These are phyloP conservation scores for Aspergillus pseudoterreus DNA, from an alignment of 2,329 filamentous ascomycete species.

Conservation along the genomic window DNA sequence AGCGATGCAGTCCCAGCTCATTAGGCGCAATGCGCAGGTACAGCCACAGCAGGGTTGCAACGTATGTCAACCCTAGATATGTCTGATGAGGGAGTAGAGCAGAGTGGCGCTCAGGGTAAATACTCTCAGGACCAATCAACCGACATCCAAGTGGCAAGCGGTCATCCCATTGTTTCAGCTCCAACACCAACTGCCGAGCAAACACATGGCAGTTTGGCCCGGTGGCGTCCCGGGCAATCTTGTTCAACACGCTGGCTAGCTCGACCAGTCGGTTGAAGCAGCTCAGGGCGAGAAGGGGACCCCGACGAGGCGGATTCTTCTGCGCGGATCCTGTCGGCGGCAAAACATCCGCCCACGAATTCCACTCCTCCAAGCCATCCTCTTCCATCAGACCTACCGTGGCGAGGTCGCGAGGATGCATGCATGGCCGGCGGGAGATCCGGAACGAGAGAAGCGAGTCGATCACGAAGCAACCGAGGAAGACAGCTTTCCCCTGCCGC, in stretches of 20 bases:
- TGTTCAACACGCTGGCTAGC: constrained; percentile 35
- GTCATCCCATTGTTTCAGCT: constrained; percentile 37
- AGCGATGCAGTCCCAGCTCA: constrained; percentile 28
- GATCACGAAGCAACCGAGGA: constrained; percentile 52
- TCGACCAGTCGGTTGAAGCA: constrained; percentile 52
- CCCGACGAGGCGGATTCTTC: constrained; percentile 28
- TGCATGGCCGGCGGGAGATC: constrained; percentile 43
- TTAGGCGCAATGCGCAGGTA: constrained; percentile 31
- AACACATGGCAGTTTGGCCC: constrained; percentile 27
- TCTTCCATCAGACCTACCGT: constrained; percentile 54
- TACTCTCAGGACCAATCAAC: constrained; percentile 33
- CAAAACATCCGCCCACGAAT: constrained; percentile 59
- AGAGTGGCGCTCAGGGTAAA: constrained; percentile 34
- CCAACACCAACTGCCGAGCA: constrained; percentile 33
- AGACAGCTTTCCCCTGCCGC: constrained; percentile 41
- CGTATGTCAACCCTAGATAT: constrained; percentile 35
- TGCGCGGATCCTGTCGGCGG: constrained; percentile 28
- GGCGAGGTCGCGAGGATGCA: constrained; percentile 46
- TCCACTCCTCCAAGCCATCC: constrained; percentile 70
- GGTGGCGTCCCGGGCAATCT: constrained; percentile 28
- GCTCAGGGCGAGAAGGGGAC: constrained; percentile 46
- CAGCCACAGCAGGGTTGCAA: constrained; percentile 34
- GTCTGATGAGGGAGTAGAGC: constrained; percentile 38
- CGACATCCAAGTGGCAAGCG: constrained; percentile 33
- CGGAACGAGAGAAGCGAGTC: constrained; percentile 51